Evolutionary conservation across 176 grass and related monocot species (phyloP).

Genomic region (Olyra latifolia): DNA sequence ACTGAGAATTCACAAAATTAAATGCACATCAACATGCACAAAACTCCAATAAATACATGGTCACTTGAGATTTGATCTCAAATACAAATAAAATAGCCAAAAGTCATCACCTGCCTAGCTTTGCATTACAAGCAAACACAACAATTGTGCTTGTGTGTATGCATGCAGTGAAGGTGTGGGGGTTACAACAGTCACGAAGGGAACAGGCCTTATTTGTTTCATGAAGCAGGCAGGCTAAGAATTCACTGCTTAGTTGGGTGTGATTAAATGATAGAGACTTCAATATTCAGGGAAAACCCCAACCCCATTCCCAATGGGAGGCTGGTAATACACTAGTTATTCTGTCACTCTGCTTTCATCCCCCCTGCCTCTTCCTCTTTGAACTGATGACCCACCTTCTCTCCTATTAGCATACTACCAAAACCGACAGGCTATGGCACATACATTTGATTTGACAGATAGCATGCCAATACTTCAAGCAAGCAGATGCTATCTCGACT

Average conservation of each 20-base stretch:
- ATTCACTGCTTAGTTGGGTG: neutral
- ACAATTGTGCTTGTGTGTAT: neutral
- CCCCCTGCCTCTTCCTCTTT: neutral
- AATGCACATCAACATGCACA: neutral
- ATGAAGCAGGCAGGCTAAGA: neutral
- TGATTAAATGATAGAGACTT: neutral
- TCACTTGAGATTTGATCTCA: neutral
- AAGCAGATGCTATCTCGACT: neutral
- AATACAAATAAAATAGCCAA: neutral
- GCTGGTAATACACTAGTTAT: neutral
- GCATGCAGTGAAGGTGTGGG: neutral
- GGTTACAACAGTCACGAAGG: neutral
- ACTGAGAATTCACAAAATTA: neutral
- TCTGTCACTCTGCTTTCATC: neutral
- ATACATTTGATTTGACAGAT: neutral
- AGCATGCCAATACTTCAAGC: conserved; percentile 8
- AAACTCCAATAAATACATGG: neutral
- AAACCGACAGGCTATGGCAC: neutral
- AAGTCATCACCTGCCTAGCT: neutral
- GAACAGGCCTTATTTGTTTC: neutral
- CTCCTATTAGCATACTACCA: neutral
- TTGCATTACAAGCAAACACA: too few species aligned
- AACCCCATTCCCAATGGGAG: neutral
- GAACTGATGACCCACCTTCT: neutral
- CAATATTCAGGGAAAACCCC: neutral